These are phyloP conservation scores for Oropetium thomaeum DNA, from an alignment of 176 grass and related monocot genomes.

Conservation along the genomic window DNA sequence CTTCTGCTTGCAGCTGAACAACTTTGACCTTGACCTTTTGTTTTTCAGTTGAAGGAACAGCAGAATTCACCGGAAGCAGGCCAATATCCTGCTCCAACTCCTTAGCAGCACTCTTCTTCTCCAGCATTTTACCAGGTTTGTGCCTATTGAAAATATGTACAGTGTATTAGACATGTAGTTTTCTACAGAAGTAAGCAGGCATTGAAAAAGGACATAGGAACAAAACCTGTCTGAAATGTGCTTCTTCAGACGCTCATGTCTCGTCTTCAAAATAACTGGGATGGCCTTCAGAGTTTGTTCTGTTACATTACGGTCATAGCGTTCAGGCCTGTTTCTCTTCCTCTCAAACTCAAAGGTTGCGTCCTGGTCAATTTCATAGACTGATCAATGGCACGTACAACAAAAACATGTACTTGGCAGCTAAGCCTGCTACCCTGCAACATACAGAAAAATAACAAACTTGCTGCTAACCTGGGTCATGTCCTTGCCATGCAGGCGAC, in stretches of 20 bases:
- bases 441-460: neutral
- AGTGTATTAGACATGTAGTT: neutral
- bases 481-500: constrained; percentile 82
- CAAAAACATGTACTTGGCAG: neutral
- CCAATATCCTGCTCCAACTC: constrained; percentile 65
- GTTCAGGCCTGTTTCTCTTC: constrained; percentile 87
- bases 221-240: constrained; percentile 56
- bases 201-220: neutral
- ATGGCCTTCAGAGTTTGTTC: constrained; percentile 70
- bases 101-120: constrained; percentile 34
- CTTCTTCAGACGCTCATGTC: constrained; percentile 48
- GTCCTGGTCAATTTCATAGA: constrained; percentile 48
- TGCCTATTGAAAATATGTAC: constrained; percentile 42
- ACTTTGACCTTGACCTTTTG: constrained; percentile 60
- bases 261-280: constrained; percentile 65
- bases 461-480: constrained; percentile 68
- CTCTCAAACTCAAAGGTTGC: constrained; percentile 94
- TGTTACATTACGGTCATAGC: constrained; percentile 71
- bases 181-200: neutral
- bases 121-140: constrained; percentile 37
- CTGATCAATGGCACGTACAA: neutral
- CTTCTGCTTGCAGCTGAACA: constrained; percentile 42
- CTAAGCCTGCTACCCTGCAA: neutral
- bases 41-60: constrained; percentile 9
- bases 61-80: constrained; percentile 38